Base-by-base conservation (phyloP, 192 early-diverging fungal genomes). In the Linderina pennispora region DNA sequence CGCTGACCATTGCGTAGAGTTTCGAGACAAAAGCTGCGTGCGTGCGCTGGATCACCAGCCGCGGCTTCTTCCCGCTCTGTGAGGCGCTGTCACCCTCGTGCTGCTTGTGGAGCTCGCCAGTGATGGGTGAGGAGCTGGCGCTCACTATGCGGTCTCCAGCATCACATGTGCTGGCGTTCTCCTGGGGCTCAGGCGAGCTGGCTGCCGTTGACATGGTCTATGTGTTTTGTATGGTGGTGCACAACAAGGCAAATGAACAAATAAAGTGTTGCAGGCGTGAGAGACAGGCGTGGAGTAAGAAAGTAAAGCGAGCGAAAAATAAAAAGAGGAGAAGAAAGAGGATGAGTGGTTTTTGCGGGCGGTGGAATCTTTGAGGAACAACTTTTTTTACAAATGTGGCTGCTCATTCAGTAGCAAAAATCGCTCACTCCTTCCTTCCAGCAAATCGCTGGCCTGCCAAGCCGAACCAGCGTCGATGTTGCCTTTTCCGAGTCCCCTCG, bases 11-110 rank as follows among this genome's bases (percentile, higher is more conserved):
- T 0, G 56, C 62, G 31, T 72, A 72, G 38, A 72, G 68, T 56
- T 72, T 72, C 36, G 68, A 65, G 23, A 72, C 62, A 43, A 72
- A 72, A 4, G 68, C 60, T 0, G 68, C 60, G 19, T 72, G 66
- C 14, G 66, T 70, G 45, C 52, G 47, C 15, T 70, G 66, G 17
- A 68, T 68, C 22, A 55, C 37, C 28, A 68, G 45, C 1, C 57
- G 65, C 18, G 58, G 48, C 45, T 52, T 55, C 23, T 16, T 2
- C 4, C 14, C 49, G 45, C 34, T 37, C 31, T 40, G 21, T n/a
- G 49, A 21, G 20, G 24, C 35, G 26, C 33, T 24, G 17, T 18
- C 17, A 45, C 32, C 25, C 28, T 31, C 6, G 11, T 5, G 28
- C 28, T 31, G 28, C 28, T 31, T 31, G 28, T 31, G 28, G 28